phyloP scores from a whole-genome alignment of 2,329 filamentous ascomycete genomes.

The Tricladium varicosporioides region DNA sequence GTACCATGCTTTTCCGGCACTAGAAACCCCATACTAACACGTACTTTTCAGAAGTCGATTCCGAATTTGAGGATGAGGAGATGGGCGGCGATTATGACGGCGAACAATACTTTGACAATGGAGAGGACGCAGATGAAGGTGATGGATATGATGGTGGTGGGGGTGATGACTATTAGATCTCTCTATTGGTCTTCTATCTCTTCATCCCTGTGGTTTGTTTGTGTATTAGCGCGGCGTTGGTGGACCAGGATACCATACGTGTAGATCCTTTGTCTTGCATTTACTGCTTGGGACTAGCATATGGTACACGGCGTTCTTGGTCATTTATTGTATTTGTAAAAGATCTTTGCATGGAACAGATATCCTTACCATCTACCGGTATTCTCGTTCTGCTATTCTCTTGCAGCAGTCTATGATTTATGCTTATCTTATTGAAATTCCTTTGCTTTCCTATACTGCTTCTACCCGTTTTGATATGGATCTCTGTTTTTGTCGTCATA shows the following conservation, averaged over 20 bases:
- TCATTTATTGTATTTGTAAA: too few relatives aligned
- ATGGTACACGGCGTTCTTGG: too few relatives aligned
- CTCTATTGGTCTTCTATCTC: background rate
- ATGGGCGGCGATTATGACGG: conserved; percentile 62
- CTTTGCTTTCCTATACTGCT: too few relatives aligned
- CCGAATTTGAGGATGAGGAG: conserved; percentile 59
- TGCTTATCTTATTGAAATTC: too few relatives aligned
- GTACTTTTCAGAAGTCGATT: conserved; percentile 42
- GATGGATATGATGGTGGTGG: conserved; percentile 52
- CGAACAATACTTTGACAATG: conserved; percentile 62
- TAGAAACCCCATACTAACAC: conserved; percentile 4
- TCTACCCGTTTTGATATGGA: too few relatives aligned
- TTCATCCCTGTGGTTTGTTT: background rate
- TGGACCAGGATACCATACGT: background rate
- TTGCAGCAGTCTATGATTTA: too few relatives aligned
- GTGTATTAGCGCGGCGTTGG: conserved; percentile 12
- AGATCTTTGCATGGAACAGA: too few relatives aligned
- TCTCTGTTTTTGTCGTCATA: too few relatives aligned
- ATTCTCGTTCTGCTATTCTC: too few relatives aligned
- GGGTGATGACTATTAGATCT: conserved; percentile 25
- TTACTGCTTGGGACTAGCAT: too few relatives aligned
- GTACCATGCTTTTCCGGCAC: conserved; percentile 14
- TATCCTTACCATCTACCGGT: too few relatives aligned
- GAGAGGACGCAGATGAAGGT: conserved; percentile 52
- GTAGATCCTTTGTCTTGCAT: too few relatives aligned